Evolutionary conservation across 2,329 filamentous ascomycete species (phyloP), one percentile per base, ranked within the genome.

Genomic region (Apiospora phragmitis): DNA sequence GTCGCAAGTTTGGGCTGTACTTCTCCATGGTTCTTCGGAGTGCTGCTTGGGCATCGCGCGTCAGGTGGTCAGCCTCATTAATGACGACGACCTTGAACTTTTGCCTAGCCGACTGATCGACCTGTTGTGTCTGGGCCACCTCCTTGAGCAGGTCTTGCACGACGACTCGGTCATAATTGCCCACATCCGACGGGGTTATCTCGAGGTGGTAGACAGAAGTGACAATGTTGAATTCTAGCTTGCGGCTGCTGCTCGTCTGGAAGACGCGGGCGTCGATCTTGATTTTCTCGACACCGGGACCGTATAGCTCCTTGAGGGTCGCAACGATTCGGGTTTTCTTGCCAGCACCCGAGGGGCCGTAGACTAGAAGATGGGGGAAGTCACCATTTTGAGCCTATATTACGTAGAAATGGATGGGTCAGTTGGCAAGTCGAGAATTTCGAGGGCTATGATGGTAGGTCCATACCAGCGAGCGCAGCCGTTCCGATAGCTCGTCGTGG

Each of bases 221-320:
- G 69, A 99, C 96, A 74, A 99, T 97, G 84, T 98, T 99, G 89
- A 99, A 99, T 83, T 99, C 96, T 77, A 99, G 92, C 83, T 99
- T 99, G 80, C 96, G 94, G 82, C 97, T 98, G 79, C 92, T 93
- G 29, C 91, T 95, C 1, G 96, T 98, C 83, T 97, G 95, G 85
- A 99, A 99, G 71, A 98, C 93, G 74, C 96, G 93, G 16, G 94
- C 94, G 80, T 99, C 96, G 83, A 99, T 98, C 85, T 98, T 98
- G 87, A 99, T 99, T 87, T 98, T 98, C 80, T 99, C 97, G n/a
- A 97, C 96, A 59, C 96, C 95, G 0, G 95, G 92, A 0, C 96
- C 96, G 81, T 96, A 99, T 9, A 99, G 88, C 79, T 98, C 95
- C 81, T 97, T 97, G 4, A 99, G 85, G 0, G 95, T 98, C 21